A percentile compares a stretch with the other conserved stretches of the same genome.
phyloP scores from a whole-genome alignment of 129 eudicot species.

The Silybum marianum region DNA sequence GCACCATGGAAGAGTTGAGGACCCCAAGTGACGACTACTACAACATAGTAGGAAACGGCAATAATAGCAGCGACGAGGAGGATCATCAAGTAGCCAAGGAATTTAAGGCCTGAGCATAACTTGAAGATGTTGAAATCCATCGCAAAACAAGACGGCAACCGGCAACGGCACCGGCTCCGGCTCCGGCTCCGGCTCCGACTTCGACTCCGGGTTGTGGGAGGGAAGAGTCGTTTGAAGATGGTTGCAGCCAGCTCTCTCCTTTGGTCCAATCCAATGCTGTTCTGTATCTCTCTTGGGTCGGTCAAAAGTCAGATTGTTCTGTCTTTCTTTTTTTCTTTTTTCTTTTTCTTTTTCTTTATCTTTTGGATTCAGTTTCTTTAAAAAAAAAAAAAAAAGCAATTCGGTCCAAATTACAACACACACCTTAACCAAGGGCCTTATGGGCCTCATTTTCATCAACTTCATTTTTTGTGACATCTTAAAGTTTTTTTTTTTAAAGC shows the following conservation, averaged over 20 bases:
- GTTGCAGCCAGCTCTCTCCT: conserved; percentile 52
- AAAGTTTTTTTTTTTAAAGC: too few relatives aligned
- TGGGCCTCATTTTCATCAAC: not conserved
- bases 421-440: not conserved
- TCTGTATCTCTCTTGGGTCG: not conserved
- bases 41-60: conserved; percentile 66
- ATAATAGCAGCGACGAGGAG: conserved; percentile 57
- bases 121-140: conserved; percentile 70
- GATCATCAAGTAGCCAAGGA: conserved; percentile 79
- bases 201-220: conserved; percentile 38
- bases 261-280: not conserved
- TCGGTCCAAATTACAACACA: not conserved
- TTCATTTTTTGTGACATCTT: too few relatives aligned
- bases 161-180: not conserved
- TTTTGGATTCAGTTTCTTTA: not conserved
- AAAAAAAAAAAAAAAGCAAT: not conserved
- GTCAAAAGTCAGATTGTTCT: not conserved
- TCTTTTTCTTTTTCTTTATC: not conserved
- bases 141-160: not conserved
- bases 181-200: not conserved
- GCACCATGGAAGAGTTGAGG: conserved; percentile 61
- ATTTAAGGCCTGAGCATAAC: conserved; percentile 73
- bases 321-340: not conserved
- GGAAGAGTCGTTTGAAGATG: conserved; percentile 59
- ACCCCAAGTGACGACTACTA: conserved; percentile 62